Evolutionary conservation across 1,284 basidiomycete species (phyloP), one percentile per base, ranked within the genome.

Genomic region (Leccinum ponderosum): DNA sequence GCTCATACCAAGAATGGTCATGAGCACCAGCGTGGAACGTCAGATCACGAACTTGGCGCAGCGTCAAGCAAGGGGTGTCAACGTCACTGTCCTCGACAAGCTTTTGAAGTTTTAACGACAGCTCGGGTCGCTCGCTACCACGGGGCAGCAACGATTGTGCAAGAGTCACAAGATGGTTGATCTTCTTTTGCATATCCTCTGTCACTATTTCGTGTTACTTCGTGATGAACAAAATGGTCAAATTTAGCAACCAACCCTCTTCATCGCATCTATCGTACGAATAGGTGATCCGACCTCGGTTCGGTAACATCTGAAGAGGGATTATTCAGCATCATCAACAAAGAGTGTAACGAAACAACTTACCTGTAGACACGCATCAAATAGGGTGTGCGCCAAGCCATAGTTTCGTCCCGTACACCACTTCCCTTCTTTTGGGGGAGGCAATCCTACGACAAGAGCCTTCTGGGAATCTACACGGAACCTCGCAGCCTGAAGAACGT

Each of bases 391-490:
- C 0, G 78, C 77, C 11, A 83, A 69, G 8, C 76, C 75, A 63
- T 80, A 83, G 62, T 78, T 83, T 31, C 83, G 72, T 25, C 62
- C 75, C 4, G 77, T 78, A 44, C 69, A 42, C 73, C 75, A 75
- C n/a, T 62, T 66, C n/a, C 66, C 69, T 51, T 79, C 71, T 2
- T 75, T 76, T 1, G 77, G 79, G 3, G 76, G 75, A 35, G 83
- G 83, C 4, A 85, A 66, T 11, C 82, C 83, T 63, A 85, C 76
- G 15, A 84, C 73, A 8, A 83, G 70, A 6, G 77, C 78, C 29
- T 77, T 76, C n/a, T 77, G 75, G 2, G 69, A 76, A 60, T 80
- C 78, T 6, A 84, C 73, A 20, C 79, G 71, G 58, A 78, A 80
- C 17, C 74, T 77, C 3, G 83, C 77, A 55, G 74, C 71, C 83